Evolutionary conservation across 2,329 filamentous ascomycete genomes (phyloP), one percentile per base, ranked within the genome.

Genomic region (Dothideomycetes sp.): DNA sequence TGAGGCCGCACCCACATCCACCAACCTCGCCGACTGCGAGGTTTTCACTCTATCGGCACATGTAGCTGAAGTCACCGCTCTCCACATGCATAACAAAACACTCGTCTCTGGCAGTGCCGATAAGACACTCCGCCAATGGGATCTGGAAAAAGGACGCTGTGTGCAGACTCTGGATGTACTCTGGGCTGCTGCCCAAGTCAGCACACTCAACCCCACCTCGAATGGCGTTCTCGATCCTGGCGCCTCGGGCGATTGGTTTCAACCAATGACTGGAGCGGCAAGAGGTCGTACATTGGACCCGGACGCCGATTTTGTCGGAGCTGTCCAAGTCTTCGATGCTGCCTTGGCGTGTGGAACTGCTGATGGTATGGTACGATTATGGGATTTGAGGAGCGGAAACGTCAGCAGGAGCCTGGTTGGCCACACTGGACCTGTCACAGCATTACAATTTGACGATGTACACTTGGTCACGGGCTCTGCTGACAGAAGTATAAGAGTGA

Each of bases 101-200:
- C 73, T 98, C 12, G 87, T 98, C 22, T 98, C 91, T 2, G 91
- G 91, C 10, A 96, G 89, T 5, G 83, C 91, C 1, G 91, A 98
- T 65, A 98, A 98, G 70, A 98, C 91, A 1, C 69, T 98, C 40
- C 80, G 91, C 33, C 91, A 98, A 60, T 98, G 91, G 91, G 91
- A 98, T 66, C 72, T 98, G 36, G 84, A 89, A 53, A 95, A 88
- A 59, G 91, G 91, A n/a, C 82, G 91, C 36, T 96, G 91, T 60
- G 84, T 98, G 39, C 91, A 98, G 63, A 98, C 91, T 3, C 69
- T 98, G 36, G 91, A 98, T 61, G 89, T 98, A 5, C 83, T 98
- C 59, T 98, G 91, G 91, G 91, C 91, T 8, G 88, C 91, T 4
- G 88, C 91, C 2, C 88, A 95, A 64, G 85, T 86, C 10, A 79